Base-by-base conservation (phyloP, 768 basidiomycete species). In the Steccherinum ochraceum region DNA sequence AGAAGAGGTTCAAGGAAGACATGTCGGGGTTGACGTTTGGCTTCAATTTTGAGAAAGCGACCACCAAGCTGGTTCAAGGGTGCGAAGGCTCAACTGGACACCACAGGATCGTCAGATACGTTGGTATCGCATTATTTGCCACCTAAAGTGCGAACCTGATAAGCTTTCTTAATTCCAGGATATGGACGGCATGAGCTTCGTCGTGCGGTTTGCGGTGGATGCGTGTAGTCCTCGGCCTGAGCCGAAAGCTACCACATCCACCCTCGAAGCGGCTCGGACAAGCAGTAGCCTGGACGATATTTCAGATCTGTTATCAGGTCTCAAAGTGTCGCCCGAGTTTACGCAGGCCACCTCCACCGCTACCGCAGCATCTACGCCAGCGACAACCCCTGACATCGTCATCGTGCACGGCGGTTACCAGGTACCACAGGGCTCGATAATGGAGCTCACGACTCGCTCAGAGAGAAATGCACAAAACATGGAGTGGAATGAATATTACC, bases 81-180 rank as follows among this genome's bases (percentile, higher is more conserved):
- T 82, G 83, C 55, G 72, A 74, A 48, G 65, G 69, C 23, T 70
- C 70, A 45, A 69, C 76, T 0, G 81, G 77, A 0, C 84, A 89
- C 56, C 78, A 85, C 58, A 73, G 84, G 20, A 77, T 84, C 50
- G 63, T 86, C 11, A 69, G 67, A 55, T 86, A 85, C 53, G 86
- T 86, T 62, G 65, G 82, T 18, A 4, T 5, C 18, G 21, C 11
- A 24, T 18, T 27, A 26, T 23, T 5, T 35, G n/a, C 12, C 4
- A 26, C 10, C 10, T 10, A 20, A 12, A 18, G 24, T 3, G 4
- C 35, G 18, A 18, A 26, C 23, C 30, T 26, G 25, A 50, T 27
- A 5, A 16, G 20, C 13, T 3, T 24, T 18, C 53, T 48, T 40
- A 10, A 46, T 40, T 48, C 26, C 51, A 87, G 85, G 75, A 79